Evolutionary conservation across 1,139 yeast species (phyloP).

Genomic region (Kodamaea sp.): DNA sequence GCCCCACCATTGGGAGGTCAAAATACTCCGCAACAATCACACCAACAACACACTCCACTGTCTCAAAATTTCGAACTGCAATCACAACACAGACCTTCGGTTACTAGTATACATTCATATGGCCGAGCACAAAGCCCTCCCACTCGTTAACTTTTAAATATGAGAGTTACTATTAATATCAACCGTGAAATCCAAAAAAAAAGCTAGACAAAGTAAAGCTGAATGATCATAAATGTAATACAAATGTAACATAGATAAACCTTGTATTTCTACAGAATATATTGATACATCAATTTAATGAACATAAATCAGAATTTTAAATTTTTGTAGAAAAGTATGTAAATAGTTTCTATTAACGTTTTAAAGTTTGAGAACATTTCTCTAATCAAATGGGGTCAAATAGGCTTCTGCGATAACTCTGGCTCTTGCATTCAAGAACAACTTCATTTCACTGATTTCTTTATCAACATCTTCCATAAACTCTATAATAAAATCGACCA

Average conservation of each 20-base stretch:
- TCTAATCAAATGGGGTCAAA: conserved; percentile 65
- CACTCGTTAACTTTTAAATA: conserved; percentile 1
- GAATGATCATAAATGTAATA: no score
- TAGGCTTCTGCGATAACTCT: conserved; percentile 97
- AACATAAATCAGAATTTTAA: neutral
- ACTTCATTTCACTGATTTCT: conserved; percentile 97
- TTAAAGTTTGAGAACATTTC: neutral
- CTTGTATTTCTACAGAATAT: no score
- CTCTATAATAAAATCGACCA: conserved; percentile 94
- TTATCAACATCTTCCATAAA: conserved; percentile 99
- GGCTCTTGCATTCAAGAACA: conserved; percentile 94
- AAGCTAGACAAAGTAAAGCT: no score
- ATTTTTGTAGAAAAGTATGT: neutral
- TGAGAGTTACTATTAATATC: no score
- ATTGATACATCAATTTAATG: no score
- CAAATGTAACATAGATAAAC: no score
- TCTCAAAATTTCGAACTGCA: neutral
- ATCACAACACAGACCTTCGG: conserved; percentile 2
- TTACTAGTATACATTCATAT: conserved; percentile 3
- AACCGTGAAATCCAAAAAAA: no score
- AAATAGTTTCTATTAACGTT: neutral
- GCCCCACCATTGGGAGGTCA: neutral
- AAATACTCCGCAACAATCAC: neutral
- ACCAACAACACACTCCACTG: conserved; percentile 1
- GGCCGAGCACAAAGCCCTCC: conserved; percentile 4